Percentiles rank a stretch among this genome's conserved stretches.
These are phyloP conservation scores for Eucalyptus cloeziana DNA, from an alignment of 345 rosid species.

Conservation along the genomic window DNA sequence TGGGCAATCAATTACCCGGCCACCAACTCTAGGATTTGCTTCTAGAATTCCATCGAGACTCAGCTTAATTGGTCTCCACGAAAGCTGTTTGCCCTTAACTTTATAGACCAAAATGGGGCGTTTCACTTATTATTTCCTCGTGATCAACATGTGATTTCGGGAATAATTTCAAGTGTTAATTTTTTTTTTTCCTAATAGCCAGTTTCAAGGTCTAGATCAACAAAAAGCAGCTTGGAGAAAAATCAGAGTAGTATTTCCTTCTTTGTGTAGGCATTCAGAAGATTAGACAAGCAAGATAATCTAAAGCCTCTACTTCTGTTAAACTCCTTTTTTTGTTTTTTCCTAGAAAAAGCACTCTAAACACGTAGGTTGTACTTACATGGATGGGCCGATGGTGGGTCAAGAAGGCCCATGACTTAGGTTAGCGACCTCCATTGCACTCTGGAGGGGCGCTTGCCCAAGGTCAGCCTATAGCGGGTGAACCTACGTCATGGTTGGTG, in stretches of 20 bases:
- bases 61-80: no score
- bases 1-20: no score
- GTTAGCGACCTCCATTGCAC: not conserved
- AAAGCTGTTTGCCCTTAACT: no score
- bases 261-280: not conserved
- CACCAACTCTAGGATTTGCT: no score
- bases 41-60: no score
- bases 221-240: not conserved
- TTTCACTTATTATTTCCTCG: no score
- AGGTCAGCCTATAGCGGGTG: not conserved
- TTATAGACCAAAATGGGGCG: no score
- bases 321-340: not conserved
- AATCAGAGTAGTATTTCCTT: not conserved
- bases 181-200: no score
- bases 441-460: not conserved
- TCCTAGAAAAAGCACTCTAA: not conserved
- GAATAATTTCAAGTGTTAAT: no score
- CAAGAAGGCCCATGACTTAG: not conserved
- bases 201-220: not conserved
- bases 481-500: not conserved
- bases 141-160: no score
- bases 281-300: not conserved
- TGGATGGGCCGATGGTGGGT: not conserved
- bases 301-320: not conserved
- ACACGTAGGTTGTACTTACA: not conserved